Evolutionary conservation across 352 stramenopile genomes (phyloP).

Genomic region (Phytophthora lateralis): DNA sequence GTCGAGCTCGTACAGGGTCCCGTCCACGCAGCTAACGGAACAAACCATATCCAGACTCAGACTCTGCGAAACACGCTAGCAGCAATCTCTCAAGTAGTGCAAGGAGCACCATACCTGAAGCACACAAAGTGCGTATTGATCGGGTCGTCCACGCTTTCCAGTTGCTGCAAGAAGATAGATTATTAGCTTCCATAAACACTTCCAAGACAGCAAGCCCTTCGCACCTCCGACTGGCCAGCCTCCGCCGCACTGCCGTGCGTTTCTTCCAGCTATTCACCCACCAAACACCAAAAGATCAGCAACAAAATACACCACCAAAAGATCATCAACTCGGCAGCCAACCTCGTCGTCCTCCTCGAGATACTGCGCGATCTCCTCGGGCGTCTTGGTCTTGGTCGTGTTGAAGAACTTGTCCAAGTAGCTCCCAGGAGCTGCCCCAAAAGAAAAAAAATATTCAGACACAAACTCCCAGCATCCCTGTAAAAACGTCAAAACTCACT

Average conservation of each 20-base stretch:
- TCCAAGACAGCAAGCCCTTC: neutral
- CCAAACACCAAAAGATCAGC: slow-evolving; percentile 1
- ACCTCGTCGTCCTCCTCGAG: slow-evolving; percentile 92
- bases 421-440: slow-evolving; percentile 47
- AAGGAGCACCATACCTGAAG: slow-evolving; percentile 69
- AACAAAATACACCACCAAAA: neutral
- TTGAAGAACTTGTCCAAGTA: slow-evolving; percentile 88
- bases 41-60: slow-evolving; percentile 3
- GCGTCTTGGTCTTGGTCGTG: slow-evolving; percentile 77
- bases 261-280: slow-evolving; percentile 79
- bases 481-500: slow-evolving; percentile 39
- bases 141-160: slow-evolving; percentile 90
- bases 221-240: slow-evolving; percentile 88
- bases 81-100: too few relatives aligned
- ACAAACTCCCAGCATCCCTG: neutral
- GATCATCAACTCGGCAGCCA: neutral
- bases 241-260: slow-evolving; percentile 91
- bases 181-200: neutral
- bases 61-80: too few relatives aligned
- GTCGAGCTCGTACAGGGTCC: slow-evolving; percentile 95
- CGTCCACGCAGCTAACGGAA: slow-evolving; percentile 79
- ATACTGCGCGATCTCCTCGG: slow-evolving; percentile 83
- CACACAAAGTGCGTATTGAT: slow-evolving; percentile 98
- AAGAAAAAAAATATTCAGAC: slow-evolving; percentile 1
- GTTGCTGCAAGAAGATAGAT: slow-evolving; percentile 54